Conservation (phyloP, 2,329 filamentous ascomycete genomes). For the Aspergillus carbonarius region DNA sequence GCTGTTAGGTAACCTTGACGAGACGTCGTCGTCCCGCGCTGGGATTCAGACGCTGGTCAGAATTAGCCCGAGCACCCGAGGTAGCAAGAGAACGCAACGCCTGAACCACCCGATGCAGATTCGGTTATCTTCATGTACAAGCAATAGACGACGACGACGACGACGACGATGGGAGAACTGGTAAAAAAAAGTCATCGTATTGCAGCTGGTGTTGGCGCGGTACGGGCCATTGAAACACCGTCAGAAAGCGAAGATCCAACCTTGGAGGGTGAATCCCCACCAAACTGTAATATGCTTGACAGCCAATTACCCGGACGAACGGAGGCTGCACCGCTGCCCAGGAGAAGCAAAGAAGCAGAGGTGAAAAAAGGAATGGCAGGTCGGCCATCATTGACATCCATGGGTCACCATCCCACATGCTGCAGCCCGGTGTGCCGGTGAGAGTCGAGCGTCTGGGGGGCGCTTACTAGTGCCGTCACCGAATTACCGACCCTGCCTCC, state of each 20-base stretch:
- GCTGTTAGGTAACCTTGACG: neutral
- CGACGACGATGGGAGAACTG: neutral
- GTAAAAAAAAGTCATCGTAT: neutral
- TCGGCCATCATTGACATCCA: neutral
- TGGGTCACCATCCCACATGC: conserved; percentile 7
- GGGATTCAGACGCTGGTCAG: neutral
- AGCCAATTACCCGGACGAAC: conserved; percentile 6
- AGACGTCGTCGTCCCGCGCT: neutral
- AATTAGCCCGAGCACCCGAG: conserved; percentile 24
- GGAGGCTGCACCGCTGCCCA: neutral
- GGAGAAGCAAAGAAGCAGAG: neutral
- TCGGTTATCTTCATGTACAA: conserved; percentile 13
- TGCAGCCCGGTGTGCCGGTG: conserved; percentile 19
- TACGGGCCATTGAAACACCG: neutral
- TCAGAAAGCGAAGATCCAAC: neutral
- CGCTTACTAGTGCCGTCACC: neutral
- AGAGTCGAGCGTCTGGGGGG: neutral
- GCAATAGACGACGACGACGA: neutral
- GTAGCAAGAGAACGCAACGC: conserved; percentile 14
- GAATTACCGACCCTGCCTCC: neutral
- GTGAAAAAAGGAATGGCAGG: neutral
- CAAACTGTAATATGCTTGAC: neutral
- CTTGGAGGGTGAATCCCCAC: neutral
- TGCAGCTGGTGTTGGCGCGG: neutral
- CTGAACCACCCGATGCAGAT: conserved; percentile 19